A percentile compares a stretch with the other conserved stretches of the same genome.
These are phyloP conservation scores for Pulveroboletus sp. DNA, from an alignment of 768 basidiomycete species.

Conservation along the genomic window DNA sequence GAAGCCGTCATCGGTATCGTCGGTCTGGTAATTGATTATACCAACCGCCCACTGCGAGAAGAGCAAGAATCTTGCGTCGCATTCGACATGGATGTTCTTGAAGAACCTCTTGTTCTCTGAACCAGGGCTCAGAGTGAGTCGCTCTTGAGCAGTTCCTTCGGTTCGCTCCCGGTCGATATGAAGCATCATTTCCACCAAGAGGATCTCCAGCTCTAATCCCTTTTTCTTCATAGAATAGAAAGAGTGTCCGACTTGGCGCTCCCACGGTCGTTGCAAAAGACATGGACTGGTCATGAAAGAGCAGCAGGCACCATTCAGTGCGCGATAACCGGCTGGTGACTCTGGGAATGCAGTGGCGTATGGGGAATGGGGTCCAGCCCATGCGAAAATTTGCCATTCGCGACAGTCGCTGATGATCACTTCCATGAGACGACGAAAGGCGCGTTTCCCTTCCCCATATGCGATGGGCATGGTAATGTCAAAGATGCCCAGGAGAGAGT, in stretches of 20 bases:
- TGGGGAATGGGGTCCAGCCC: conserved; percentile 22
- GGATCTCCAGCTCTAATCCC: conserved; percentile 17
- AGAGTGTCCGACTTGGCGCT: conserved; percentile 12
- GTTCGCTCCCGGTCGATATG: conserved; percentile 13
- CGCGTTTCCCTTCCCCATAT: conserved; percentile 11
- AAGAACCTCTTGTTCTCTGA: conserved; percentile 15
- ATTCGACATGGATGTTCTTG: conserved; percentile 11
- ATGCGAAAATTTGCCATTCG: conserved; percentile 21
- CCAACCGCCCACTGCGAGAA: conserved; percentile 25
- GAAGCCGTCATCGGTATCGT: conserved; percentile 10
- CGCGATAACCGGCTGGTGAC: conserved; percentile 17
- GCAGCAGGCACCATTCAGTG: not conserved
- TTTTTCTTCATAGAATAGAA: conserved; percentile 24
- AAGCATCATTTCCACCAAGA: conserved; percentile 24
- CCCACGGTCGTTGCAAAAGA: conserved; percentile 10
- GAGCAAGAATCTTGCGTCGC: conserved; percentile 18
- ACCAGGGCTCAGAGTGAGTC: conserved; percentile 14
- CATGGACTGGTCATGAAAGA: not conserved
- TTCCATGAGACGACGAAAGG: conserved; percentile 26
- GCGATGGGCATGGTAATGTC: too few relatives aligned
- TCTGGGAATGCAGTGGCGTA: conserved; percentile 17
- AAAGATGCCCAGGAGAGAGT: too few relatives aligned
- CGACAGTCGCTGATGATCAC: conserved; percentile 16
- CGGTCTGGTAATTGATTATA: conserved; percentile 23
- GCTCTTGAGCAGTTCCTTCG: conserved; percentile 7